Conservation (phyloP, 306 rosid genomes). For the Quercus gilva region DNA sequence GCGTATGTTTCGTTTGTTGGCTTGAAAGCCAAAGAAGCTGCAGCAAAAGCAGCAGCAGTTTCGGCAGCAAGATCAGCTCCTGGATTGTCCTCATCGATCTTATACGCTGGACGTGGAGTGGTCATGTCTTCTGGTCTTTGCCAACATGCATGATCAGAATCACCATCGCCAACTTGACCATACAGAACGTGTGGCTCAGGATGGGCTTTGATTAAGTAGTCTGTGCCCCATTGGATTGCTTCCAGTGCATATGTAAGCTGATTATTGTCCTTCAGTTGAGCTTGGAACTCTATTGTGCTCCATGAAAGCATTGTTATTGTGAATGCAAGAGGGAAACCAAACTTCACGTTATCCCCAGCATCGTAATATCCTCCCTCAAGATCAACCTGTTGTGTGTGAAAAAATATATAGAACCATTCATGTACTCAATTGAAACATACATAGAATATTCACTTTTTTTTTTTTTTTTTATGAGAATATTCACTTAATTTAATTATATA, state of each 20-base stretch:
- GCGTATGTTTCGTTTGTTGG: slow-evolving; percentile 16
- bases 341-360: slow-evolving; percentile 65
- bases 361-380: slow-evolving; percentile 76
- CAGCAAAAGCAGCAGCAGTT: slow-evolving; percentile 59
- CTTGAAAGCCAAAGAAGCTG: slow-evolving; percentile 52
- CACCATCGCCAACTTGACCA: slow-evolving; percentile 51
- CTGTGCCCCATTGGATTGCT: slow-evolving; percentile 65
- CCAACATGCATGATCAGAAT: slow-evolving; percentile 63
- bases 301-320: slow-evolving; percentile 67
- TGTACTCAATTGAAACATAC: no score
- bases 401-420: neutral
- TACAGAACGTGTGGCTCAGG: slow-evolving; percentile 29
- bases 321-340: slow-evolving; percentile 67
- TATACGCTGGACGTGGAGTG: slow-evolving; percentile 30
- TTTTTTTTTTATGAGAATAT: no score
- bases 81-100: slow-evolving; percentile 35
- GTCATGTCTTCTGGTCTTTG: slow-evolving; percentile 73
- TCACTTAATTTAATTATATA: no score
- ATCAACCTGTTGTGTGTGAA: slow-evolving; percentile 24
- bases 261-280: slow-evolving; percentile 3
- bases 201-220: slow-evolving; percentile 60
- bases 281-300: slow-evolving; percentile 51
- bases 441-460: no score
- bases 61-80: slow-evolving; percentile 74
- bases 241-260: slow-evolving; percentile 41